Conservation (phyloP, 306 rosid species). For the Cicer bijugum region DNA sequence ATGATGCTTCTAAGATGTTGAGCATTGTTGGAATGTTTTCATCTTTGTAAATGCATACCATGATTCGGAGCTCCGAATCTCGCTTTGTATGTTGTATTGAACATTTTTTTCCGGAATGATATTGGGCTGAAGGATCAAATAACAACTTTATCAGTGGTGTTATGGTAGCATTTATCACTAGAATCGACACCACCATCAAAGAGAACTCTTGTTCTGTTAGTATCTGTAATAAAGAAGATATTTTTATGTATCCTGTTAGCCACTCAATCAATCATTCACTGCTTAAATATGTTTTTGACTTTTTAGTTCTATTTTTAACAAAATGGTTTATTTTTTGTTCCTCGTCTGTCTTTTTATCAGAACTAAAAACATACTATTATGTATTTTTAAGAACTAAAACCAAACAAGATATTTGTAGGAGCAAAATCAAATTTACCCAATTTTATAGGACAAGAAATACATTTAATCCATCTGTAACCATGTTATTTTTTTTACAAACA, state of each 20-base stretch:
- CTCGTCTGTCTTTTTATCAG: background rate
- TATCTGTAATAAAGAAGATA: constrained; percentile 44
- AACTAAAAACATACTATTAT: background rate
- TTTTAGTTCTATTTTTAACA: background rate
- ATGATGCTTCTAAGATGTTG: constrained; percentile 64
- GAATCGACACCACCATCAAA: constrained; percentile 47
- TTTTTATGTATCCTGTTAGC: background rate
- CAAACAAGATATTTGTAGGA: background rate
- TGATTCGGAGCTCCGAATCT: constrained; percentile 55
- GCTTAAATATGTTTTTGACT: background rate
- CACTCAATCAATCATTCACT: background rate
- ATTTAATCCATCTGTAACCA: background rate
- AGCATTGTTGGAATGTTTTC: constrained; percentile 58
- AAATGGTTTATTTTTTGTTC: background rate
- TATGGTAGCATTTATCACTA: constrained; percentile 52
- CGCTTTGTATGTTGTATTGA: constrained; percentile 57
- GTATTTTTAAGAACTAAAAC: background rate
- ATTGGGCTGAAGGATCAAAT: constrained; percentile 59
- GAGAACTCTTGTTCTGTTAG: constrained; percentile 56
- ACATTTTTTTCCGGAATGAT: constrained; percentile 43
- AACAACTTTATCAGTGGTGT: constrained; percentile 55
- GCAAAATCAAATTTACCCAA: background rate
- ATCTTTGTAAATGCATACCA: constrained; percentile 56
- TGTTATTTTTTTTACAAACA: too few species aligned
- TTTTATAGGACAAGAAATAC: background rate